Percentiles rank a stretch among this genome's conserved stretches.
phyloP scores from a whole-genome alignment of 2,329 filamentous ascomycete genomes.

The Ophiosphaerella narmari region DNA sequence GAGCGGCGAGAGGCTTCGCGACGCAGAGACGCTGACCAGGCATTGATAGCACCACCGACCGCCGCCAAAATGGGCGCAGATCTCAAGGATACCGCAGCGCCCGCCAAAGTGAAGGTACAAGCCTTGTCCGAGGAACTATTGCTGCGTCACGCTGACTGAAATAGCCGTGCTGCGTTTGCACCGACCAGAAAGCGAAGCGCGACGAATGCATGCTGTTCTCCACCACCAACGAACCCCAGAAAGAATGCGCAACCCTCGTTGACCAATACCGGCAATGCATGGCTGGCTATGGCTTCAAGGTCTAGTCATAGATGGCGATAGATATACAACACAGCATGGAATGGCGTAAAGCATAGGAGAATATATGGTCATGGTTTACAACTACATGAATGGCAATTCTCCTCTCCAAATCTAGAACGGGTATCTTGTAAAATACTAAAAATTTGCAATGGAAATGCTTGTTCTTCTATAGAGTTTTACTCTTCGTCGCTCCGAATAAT shows the following conservation, averaged over 20 bases:
- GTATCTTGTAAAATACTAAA: slow-evolving; percentile 22
- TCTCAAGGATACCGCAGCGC: slow-evolving; percentile 47
- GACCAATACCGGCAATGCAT: slow-evolving; percentile 90
- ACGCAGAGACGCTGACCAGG: slow-evolving; percentile 11
- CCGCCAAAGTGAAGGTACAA: slow-evolving; percentile 54
- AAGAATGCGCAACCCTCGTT: slow-evolving; percentile 82
- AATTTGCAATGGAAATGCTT: slow-evolving; percentile 1
- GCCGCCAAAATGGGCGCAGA: slow-evolving; percentile 53
- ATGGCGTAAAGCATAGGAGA: slow-evolving; percentile 36
- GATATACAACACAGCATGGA: slow-evolving; percentile 41
- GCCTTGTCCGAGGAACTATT: slow-evolving; percentile 24
- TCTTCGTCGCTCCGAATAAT: slow-evolving; percentile 38
- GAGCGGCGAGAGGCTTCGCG: background rate
- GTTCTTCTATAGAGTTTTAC: slow-evolving; percentile 46
- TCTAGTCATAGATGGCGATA: slow-evolving; percentile 19
- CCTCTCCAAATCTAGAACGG: slow-evolving; percentile 32
- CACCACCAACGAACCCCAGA: slow-evolving; percentile 76
- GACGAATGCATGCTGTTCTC: slow-evolving; percentile 99
- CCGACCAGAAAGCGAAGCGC: slow-evolving; percentile 85
- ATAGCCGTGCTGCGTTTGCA: slow-evolving; percentile 97
- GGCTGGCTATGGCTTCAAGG: slow-evolving; percentile 87
- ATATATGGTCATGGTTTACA: slow-evolving; percentile 27
- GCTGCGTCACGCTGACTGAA: background rate
- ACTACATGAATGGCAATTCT: slow-evolving; percentile 27
- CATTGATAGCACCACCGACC: slow-evolving; percentile 31